These are phyloP conservation scores for Achaetomiella virescens DNA, from an alignment of 495 filamentous ascomycete genomes.

Conservation along the genomic window DNA sequence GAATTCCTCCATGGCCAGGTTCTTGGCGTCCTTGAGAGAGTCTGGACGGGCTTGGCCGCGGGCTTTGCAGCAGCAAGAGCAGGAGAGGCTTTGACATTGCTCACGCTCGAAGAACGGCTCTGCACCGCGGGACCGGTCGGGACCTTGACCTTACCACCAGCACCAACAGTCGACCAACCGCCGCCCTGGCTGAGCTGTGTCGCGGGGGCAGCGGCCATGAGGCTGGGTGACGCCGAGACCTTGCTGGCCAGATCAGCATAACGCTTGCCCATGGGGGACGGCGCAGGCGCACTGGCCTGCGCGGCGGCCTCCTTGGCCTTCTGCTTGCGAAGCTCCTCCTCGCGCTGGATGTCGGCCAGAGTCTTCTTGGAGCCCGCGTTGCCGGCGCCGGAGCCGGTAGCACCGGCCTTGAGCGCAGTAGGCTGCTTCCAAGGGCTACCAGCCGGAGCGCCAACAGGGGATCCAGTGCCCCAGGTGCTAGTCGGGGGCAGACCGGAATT, in stretches of 20 bases:
- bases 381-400: constrained; percentile 31
- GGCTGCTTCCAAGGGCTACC: constrained; percentile 58
- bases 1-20: constrained; percentile 72
- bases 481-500: constrained; percentile 73
- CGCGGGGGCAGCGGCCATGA: constrained; percentile 7
- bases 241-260: constrained; percentile 96
- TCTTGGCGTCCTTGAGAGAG: constrained; percentile 46
- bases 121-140: constrained; percentile 53
- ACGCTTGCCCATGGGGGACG: constrained; percentile 62
- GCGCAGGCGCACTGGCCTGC: constrained; percentile 43
- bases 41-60: constrained; percentile 25
- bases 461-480: constrained; percentile 85
- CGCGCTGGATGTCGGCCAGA: constrained; percentile 90
- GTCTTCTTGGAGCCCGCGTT: constrained; percentile 68
- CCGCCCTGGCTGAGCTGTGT: constrained; percentile 36
- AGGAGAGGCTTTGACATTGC: constrained; percentile 30
- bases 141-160: constrained; percentile 81
- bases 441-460: constrained; percentile 47
- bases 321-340: constrained; percentile 87
- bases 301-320: constrained; percentile 50
- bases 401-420: constrained; percentile 34
- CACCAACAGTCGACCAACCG: constrained; percentile 96
- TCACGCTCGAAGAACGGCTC: constrained; percentile 51
- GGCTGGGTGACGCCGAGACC: constrained; percentile 22
- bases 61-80: constrained; percentile 27